A percentile compares a stretch with the other conserved stretches of the same genome.
phyloP scores from a whole-genome alignment of 345 rosid species.

The Melaleuca alternifolia region DNA sequence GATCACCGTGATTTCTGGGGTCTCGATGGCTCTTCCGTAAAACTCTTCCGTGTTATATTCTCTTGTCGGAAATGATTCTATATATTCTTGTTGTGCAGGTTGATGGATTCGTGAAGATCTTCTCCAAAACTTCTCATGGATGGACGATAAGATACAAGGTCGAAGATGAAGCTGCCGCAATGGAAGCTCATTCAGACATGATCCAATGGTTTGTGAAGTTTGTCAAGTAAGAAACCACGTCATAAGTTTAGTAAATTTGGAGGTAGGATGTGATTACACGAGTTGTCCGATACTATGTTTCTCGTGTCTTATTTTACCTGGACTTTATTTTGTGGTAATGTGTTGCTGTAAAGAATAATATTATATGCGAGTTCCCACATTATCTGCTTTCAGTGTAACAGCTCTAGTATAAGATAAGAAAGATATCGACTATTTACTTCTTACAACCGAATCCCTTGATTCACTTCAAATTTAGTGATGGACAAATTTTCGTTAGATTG shows the following conservation, averaged over 20 bases:
- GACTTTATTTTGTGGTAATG: background rate
- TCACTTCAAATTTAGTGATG: background rate
- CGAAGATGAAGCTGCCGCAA: constrained; percentile 44
- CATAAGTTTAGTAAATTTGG: background rate
- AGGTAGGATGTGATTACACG: background rate
- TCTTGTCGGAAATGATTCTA: background rate
- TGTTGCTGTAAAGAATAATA: background rate
- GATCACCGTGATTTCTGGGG: background rate
- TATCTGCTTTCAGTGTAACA: background rate
- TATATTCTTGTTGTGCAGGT: constrained; percentile 19
- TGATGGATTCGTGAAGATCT: constrained; percentile 51
- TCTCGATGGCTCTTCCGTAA: background rate
- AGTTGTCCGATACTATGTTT: background rate
- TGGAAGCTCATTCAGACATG: constrained; percentile 59
- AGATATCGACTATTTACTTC: background rate
- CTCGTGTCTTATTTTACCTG: background rate
- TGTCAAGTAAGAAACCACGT: constrained; percentile 32
- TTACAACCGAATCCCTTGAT: background rate
- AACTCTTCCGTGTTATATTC: background rate
- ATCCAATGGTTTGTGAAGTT: constrained; percentile 48
- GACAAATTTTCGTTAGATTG: background rate
- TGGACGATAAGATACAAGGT: constrained; percentile 55
- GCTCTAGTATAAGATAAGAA: background rate
- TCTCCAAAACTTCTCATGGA: constrained; percentile 61
- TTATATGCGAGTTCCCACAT: background rate